Conservation (phyloP, 169 alveolate genomes). For the Theileria parva region DNA sequence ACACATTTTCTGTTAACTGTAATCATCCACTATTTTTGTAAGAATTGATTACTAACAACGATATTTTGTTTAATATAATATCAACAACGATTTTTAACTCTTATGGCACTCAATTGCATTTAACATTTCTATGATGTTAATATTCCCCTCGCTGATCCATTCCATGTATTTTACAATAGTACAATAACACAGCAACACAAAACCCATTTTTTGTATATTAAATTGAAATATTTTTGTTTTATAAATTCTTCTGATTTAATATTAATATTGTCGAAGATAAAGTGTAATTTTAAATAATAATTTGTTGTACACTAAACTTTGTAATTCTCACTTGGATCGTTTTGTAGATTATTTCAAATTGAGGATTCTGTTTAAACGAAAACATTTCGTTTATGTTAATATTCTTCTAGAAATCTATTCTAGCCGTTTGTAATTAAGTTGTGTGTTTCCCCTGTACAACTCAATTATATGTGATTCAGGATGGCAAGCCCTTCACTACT, state of each 20-base stretch:
- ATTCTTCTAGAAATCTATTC: neutral
- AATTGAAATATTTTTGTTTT: no score
- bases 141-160: neutral
- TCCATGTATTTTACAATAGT: neutral
- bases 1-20: neutral
- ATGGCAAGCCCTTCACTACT: slow-evolving; percentile 23
- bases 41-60: neutral
- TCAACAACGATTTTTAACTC: neutral
- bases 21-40: neutral
- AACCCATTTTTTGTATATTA: no score
- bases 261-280: no score
- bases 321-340: no score
- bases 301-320: no score
- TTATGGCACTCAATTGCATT: slow-evolving; percentile 18
- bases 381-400: no score
- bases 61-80: neutral
- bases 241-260: no score
- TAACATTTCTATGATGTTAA: neutral
- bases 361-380: no score
- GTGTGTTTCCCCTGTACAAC: slow-evolving; percentile 3
- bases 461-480: neutral
- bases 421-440: neutral
- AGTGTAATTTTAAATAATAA: no score
- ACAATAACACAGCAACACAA: no score
- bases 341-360: no score